These are phyloP conservation scores for Phytophthora pseudosyringae DNA, from an alignment of 352 stramenopile species.

Conservation along the genomic window DNA sequence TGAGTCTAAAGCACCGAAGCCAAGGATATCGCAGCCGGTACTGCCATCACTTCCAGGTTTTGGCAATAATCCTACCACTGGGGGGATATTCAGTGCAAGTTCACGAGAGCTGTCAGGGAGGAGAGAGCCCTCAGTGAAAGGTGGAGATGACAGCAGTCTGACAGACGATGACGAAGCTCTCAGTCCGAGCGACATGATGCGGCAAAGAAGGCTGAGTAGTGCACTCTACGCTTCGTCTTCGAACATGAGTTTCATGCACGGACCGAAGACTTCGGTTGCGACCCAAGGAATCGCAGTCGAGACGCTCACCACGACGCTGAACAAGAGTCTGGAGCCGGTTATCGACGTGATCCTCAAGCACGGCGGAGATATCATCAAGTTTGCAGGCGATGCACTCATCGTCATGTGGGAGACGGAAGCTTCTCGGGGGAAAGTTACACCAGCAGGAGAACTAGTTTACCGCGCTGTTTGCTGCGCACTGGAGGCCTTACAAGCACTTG, in stretches of 20 bases:
- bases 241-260: slow-evolving; percentile 55
- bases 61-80: slow-evolving; percentile 1
- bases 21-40: slow-evolving; percentile 25
- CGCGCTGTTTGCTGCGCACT: slow-evolving; percentile 64
- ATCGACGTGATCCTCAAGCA: slow-evolving; percentile 81
- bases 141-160: slow-evolving; percentile 12
- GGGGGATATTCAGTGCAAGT: slow-evolving; percentile 5
- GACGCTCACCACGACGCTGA: slow-evolving; percentile 74
- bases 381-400: slow-evolving; percentile 81
- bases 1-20: slow-evolving; percentile 10
- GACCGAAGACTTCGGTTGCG: slow-evolving; percentile 48
- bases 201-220: slow-evolving; percentile 42
- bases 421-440: slow-evolving; percentile 39
- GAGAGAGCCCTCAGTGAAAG: slow-evolving; percentile 9
- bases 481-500: slow-evolving; percentile 57
- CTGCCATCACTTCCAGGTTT: slow-evolving; percentile 14
- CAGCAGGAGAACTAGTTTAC: slow-evolving; percentile 58
- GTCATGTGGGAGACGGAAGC: slow-evolving; percentile 83
- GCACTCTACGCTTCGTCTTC: slow-evolving; percentile 5
- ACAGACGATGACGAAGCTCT: slow-evolving; percentile 17
- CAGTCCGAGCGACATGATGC: slow-evolving; percentile 48
- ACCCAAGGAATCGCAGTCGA: slow-evolving; percentile 74
- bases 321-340: slow-evolving; percentile 81
- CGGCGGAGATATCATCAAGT: slow-evolving; percentile 86
- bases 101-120: slow-evolving; percentile 15